Evolutionary conservation across 371 early-diverging fungal species (phyloP).

Genomic region (Dichotomocladium elegans): DNA sequence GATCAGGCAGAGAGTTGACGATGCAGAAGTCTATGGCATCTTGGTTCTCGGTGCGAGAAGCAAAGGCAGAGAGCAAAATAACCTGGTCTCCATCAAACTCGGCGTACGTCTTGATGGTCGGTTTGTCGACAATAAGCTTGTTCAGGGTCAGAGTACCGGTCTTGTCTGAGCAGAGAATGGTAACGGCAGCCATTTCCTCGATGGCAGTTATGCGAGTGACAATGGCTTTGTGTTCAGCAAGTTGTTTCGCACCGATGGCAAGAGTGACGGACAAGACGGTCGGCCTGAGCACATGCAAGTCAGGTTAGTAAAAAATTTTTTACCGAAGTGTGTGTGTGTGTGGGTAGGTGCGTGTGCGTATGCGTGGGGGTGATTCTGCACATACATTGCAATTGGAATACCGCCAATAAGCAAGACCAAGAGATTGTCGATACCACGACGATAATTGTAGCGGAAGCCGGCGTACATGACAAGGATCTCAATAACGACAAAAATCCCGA

Average conservation of each 20-base stretch:
- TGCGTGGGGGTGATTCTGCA: no score
- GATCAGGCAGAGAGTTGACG: conserved; percentile 62
- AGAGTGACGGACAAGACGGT: conserved; percentile 92
- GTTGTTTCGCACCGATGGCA: conserved; percentile 90
- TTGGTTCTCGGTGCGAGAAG: conserved; percentile 67
- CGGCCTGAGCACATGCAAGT: conserved; percentile 21
- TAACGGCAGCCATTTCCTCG: conserved; percentile 91
- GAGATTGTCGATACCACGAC: conserved; percentile 68
- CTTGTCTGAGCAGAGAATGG: conserved; percentile 94
- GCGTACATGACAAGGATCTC: conserved; percentile 81
- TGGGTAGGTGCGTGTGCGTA: no score
- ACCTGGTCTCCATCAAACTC: conserved; percentile 52
- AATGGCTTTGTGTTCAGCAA: conserved; percentile 91
- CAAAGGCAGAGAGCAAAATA: conserved; percentile 61
- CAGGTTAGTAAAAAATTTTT: no score
- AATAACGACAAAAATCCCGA: conserved; percentile 68
- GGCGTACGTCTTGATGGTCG: conserved; percentile 60
- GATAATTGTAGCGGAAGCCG: conserved; percentile 67
- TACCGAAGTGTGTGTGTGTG: no score
- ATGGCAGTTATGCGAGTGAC: conserved; percentile 85
- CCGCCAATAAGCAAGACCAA: conserved; percentile 76
- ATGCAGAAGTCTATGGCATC: conserved; percentile 78
- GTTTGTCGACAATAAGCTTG: conserved; percentile 75
- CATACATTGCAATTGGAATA: conserved; percentile 72
- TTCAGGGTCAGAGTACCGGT: conserved; percentile 96